A percentile compares a stretch with the other conserved stretches of the same genome.
phyloP scores from a whole-genome alignment of 805 yeast species.

The Cyberlindnera subsufficiens region DNA sequence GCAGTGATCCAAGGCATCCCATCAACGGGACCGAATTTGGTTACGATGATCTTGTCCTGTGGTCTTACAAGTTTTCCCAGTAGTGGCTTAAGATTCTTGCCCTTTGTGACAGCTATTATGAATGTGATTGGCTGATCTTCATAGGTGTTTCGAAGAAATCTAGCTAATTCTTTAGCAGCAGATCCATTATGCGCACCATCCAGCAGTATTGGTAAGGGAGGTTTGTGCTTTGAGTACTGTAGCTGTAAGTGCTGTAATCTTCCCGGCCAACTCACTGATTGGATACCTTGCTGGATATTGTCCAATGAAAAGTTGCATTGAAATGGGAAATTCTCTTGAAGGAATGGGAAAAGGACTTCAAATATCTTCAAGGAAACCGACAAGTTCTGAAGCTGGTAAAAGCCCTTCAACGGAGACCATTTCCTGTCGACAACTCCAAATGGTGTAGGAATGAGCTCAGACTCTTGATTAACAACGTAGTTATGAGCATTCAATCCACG shows the following conservation, averaged over 20 bases:
- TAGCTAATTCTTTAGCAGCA: conserved; percentile 67
- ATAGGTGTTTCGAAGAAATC: conserved; percentile 30
- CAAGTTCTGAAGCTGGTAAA: conserved; percentile 66
- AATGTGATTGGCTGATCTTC: conserved; percentile 33
- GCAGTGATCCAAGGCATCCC: conserved; percentile 93
- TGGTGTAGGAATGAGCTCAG: conserved; percentile 23
- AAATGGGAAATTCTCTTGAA: conserved; percentile 21
- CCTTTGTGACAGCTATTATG: conserved; percentile 70
- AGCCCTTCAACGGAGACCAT: conserved; percentile 58
- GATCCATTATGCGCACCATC: conserved; percentile 94
- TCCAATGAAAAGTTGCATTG: conserved; percentile 26
- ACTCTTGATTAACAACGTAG: conserved; percentile 8
- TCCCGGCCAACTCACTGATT: conserved; percentile 75
- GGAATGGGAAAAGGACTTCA: conserved; percentile 27
- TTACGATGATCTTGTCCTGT: conserved; percentile 54
- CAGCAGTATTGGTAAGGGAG: conserved; percentile 38
- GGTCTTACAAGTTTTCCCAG: conserved; percentile 42
- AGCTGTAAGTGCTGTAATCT: conserved; percentile 54
- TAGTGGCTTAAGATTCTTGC: conserved; percentile 54
- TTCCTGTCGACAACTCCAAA: conserved; percentile 26
- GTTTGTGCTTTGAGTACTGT: conserved; percentile 17
- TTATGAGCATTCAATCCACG: conserved; percentile 24
- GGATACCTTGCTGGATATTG: conserved; percentile 45
- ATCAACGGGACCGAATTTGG: conserved; percentile 64
- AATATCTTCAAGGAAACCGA: conserved; percentile 59